Conservation (phyloP, 1,284 basidiomycete species). For the Fomitopsis betulina region DNA sequence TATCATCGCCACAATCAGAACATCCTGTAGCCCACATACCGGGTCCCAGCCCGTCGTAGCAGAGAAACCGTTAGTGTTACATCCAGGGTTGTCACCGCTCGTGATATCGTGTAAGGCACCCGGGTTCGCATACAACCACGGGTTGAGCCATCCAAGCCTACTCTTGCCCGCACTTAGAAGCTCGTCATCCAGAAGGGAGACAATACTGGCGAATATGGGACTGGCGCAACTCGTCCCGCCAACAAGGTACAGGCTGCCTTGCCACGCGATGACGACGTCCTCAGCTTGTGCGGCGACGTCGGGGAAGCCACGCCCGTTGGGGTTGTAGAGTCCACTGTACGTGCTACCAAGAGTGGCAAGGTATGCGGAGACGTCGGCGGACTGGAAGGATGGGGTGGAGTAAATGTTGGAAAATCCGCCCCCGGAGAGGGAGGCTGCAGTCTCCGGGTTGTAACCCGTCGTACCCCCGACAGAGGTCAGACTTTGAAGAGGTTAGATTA, state of each 20-base stretch:
- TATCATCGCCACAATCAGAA: neutral
- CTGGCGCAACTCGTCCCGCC: constrained; percentile 44
- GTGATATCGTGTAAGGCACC: constrained; percentile 20
- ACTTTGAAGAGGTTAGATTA: constrained; percentile 37
- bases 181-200: constrained; percentile 52
- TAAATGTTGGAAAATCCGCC: constrained; percentile 49
- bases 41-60: constrained; percentile 33
- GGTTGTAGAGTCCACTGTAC: constrained; percentile 26
- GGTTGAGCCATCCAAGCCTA: constrained; percentile 47
- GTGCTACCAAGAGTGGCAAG: constrained; percentile 23
- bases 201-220: constrained; percentile 48
- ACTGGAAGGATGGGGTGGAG: constrained; percentile 35
- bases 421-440: constrained; percentile 38
- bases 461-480: constrained; percentile 24
- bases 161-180: constrained; percentile 37
- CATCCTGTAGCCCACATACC: constrained; percentile 1
- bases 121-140: constrained; percentile 29
- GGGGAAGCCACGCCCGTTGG: constrained; percentile 27
- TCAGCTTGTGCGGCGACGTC: constrained; percentile 26
- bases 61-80: constrained; percentile 32
- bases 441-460: constrained; percentile 47
- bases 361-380: constrained; percentile 29
- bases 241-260: constrained; percentile 34
- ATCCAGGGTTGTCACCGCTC: constrained; percentile 20
- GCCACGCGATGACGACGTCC: constrained; percentile 24